A percentile compares a stretch with the other conserved stretches of the same genome.
Evolutionary conservation across 208 protist genomes (phyloP).

Genomic region (Leishmania martiniquensis): DNA sequence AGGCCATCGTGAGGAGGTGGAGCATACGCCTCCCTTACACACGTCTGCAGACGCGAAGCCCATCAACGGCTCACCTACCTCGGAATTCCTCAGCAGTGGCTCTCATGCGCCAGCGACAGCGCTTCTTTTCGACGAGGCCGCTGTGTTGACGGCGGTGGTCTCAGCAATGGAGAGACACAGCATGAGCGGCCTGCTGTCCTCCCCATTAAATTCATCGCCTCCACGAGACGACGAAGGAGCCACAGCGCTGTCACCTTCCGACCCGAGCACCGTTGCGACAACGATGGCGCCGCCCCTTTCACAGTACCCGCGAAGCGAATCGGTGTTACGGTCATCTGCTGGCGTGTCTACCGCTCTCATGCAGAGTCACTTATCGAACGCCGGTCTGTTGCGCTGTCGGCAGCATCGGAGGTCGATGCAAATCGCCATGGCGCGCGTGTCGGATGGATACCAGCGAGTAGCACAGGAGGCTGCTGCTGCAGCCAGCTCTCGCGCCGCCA

Average conservation of each 20-base stretch:
- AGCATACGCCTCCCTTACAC: too few relatives aligned
- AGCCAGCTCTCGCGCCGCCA: slow-evolving; percentile 4
- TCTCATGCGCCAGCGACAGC: not conserved
- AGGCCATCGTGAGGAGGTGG: not conserved
- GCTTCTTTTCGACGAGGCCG: not conserved
- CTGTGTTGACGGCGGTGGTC: not conserved
- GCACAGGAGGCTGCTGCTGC: slow-evolving; percentile 3
- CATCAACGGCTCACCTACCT: not conserved
- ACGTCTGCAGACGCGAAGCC: not conserved
- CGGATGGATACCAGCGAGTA: not conserved
- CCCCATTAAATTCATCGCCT: not conserved
- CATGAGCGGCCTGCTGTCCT: not conserved
- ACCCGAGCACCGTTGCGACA: not conserved
- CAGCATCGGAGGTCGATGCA: slow-evolving; percentile 9
- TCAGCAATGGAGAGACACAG: not conserved
- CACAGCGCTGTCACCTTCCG: not conserved
- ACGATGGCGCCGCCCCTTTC: not conserved
- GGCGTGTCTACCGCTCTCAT: not conserved
- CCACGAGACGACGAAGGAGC: not conserved
- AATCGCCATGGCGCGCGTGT: not conserved
- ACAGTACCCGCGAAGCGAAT: not conserved
- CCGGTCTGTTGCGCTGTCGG: not conserved
- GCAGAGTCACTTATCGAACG: not conserved
- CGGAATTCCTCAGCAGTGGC: not conserved
- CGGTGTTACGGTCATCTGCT: not conserved